Percentiles rank a stretch among this genome's conserved stretches.
Conservation (phyloP, 1,139 yeast genomes). For the Pneumocystis oryctolagi region DNA sequence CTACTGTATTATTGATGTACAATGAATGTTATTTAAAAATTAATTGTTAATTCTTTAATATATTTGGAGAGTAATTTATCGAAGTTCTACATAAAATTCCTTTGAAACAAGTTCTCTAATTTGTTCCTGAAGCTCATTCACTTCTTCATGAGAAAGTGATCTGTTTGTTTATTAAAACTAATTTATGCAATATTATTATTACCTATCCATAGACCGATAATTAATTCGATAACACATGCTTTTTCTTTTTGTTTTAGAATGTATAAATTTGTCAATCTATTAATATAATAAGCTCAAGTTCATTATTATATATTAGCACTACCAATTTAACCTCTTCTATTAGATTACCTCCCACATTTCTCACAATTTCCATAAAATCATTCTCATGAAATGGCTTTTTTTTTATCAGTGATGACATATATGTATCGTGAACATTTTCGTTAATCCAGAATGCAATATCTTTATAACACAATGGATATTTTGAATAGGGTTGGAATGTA, state of each 20-base stretch:
- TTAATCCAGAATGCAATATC: conserved; percentile 91
- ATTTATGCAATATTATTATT: neutral
- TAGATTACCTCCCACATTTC: conserved; percentile 67
- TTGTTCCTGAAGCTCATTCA: conserved; percentile 51
- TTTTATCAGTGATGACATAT: conserved; percentile 12
- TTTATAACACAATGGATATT: conserved; percentile 72
- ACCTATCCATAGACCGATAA: conserved; percentile 79
- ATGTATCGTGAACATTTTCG: neutral
- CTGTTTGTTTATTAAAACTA: conserved; percentile 25
- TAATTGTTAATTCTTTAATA: neutral
- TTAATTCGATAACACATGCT: conserved; percentile 81
- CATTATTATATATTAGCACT: conserved; percentile 22
- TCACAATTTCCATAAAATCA: conserved; percentile 85
- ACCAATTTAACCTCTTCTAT: conserved; percentile 64
- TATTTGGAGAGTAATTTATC: conserved; percentile 26
- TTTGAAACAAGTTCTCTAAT: conserved; percentile 34
- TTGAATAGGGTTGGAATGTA: conserved; percentile 76
- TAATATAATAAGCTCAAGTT: neutral
- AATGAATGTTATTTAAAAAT: neutral
- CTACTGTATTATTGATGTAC: neutral
- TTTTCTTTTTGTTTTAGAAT: conserved; percentile 62
- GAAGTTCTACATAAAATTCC: conserved; percentile 44
- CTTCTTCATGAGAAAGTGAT: conserved; percentile 65
- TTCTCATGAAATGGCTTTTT: conserved; percentile 48
- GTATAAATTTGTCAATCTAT: conserved; percentile 53